Evolutionary conservation across 2,329 filamentous ascomycete species (phyloP), one percentile per base, ranked within the genome.

Genomic region (Diaporthe helianthi): DNA sequence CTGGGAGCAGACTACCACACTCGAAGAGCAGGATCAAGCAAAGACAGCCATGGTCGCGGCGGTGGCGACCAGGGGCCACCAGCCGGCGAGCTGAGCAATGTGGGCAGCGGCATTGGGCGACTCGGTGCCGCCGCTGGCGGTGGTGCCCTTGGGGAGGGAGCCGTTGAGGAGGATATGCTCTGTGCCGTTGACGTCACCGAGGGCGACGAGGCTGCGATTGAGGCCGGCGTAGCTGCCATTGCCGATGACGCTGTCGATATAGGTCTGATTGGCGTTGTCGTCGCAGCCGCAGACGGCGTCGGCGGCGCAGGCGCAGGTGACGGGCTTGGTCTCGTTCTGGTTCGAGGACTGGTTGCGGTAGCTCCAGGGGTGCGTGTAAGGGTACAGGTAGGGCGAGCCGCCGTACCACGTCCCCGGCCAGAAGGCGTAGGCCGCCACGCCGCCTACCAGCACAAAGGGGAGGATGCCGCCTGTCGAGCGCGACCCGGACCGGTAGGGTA

Each of bases 151-250:
- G 36, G 89, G 87, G 4, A 95, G 81, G 0, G 90, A 92, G n/a
- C 93, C 93, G 77, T 94, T 93, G 76, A 95, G 81, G 36, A 92
- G 82, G 46, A 96, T 85, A 1, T 87, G 90, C 71, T 80, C 80
- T 1, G 85, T 90, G 61, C 88, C 88, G 68, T 92, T 90, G 71
- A 91, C 84, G 65, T 84, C 80, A 2, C 85, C 87, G 1, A 94
- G 85, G 15, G 83, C 85, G 68, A 93, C 85, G 2, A 93, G 73
- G 0, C 83, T 84, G 74, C 87, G 84, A 80, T 93, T 90, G 65
- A 92, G 81, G 3, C 76, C 80, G 3, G 76, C 76, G 73, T 89
- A 89, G 72, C 84, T 88, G 47, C 89, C 89, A 76, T 91, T 86
- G 67, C 90, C 91, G 52, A 94, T 83, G 12, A 94, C 76, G 10